Percentiles rank a stretch among this genome's conserved stretches.
phyloP scores from a whole-genome alignment of 108 stramenopile genomes.

The Cyclotella choctawhatcheeana region DNA sequence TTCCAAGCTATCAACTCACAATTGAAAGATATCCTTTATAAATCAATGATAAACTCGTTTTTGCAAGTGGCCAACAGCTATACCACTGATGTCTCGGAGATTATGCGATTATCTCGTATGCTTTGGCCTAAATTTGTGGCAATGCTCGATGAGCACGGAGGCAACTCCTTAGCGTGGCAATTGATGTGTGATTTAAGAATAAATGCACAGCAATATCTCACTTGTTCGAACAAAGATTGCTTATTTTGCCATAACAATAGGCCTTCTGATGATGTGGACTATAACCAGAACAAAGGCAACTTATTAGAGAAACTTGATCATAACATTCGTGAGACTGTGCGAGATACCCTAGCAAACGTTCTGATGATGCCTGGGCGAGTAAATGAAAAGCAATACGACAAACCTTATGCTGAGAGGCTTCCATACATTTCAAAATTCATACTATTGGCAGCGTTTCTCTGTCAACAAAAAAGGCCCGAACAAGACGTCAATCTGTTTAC shows the following conservation, averaged over 20 bases:
- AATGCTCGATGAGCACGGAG: conserved; percentile 30
- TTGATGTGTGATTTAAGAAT: conserved; percentile 11
- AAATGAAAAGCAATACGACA: conserved; percentile 11
- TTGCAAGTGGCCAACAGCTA: conserved; percentile 52
- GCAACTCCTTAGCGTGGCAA: conserved; percentile 17
- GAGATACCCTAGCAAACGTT: conserved; percentile 25
- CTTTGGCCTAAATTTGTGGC: conserved; percentile 63
- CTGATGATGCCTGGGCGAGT: conserved; percentile 46
- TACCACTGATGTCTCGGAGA: conserved; percentile 66
- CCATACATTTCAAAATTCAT: conserved; percentile 66
- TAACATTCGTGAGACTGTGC: conserved; percentile 40
- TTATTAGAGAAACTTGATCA: conserved; percentile 38
- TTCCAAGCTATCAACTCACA: conserved; percentile 1
- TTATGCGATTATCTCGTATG: conserved; percentile 56
- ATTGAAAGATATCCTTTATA: conserved; percentile 30
- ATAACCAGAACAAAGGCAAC: conserved; percentile 18
- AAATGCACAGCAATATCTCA: neutral
- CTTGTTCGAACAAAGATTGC: conserved; percentile 6
- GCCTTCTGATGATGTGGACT: neutral
- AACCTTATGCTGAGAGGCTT: conserved; percentile 38
- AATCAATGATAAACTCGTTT: conserved; percentile 63
- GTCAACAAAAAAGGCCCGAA: conserved; percentile 72
- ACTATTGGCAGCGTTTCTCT: conserved; percentile 71
- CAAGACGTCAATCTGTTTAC: conserved; percentile 66
- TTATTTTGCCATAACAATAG: conserved; percentile 9